Conservation (phyloP, 352 stramenopile species). For the Globisporangium spiculum region DNA sequence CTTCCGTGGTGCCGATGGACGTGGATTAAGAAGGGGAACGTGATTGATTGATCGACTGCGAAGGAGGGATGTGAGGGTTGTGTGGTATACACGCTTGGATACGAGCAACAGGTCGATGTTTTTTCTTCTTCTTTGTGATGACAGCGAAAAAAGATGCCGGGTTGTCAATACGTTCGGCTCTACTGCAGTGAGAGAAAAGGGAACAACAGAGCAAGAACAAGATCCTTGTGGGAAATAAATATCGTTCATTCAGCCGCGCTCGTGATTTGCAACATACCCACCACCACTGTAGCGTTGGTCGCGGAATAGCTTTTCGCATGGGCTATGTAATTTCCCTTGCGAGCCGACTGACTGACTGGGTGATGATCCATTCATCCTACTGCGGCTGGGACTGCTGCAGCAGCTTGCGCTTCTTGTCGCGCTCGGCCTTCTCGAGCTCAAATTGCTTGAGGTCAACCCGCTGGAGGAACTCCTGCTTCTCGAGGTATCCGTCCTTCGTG, state of each 20-base stretch:
- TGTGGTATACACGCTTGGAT: background rate
- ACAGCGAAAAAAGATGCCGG: background rate
- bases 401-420: constrained; percentile 67
- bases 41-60: background rate
- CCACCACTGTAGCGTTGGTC: background rate
- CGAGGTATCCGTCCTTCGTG: constrained; percentile 93
- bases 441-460: constrained; percentile 87
- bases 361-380: background rate
- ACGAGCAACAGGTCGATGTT: background rate
- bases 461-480: constrained; percentile 95
- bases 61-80: background rate
- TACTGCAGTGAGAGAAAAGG: background rate
- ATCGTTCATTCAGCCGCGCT: constrained; percentile 7
- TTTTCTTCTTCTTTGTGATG: background rate
- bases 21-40: constrained; percentile 37
- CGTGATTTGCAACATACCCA: background rate
- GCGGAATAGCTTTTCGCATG: background rate
- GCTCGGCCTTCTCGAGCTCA: constrained; percentile 87
- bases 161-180: background rate
- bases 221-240: constrained; percentile 10
- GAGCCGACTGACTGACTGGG: background rate
- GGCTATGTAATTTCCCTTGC: background rate
- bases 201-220: background rate
- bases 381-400: constrained; percentile 30
- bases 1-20: constrained; percentile 75